These are phyloP conservation scores for Boeremia lycopersici DNA, from an alignment of 2,329 filamentous ascomycete species.

Conservation along the genomic window DNA sequence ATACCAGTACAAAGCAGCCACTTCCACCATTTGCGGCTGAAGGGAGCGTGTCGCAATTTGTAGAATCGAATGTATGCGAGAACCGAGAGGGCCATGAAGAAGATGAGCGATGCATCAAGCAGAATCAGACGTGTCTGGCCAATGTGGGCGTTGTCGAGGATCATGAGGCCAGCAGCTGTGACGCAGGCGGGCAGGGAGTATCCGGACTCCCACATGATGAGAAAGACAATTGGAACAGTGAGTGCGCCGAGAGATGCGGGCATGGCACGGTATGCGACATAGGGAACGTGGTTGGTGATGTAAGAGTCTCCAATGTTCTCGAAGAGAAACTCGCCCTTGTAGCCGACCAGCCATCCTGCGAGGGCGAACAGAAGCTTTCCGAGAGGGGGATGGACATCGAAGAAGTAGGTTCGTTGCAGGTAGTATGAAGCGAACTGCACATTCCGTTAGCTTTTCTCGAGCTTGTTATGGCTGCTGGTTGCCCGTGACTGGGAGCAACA, in stretches of 20 bases:
- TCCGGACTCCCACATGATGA: constrained; percentile 99
- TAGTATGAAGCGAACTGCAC: constrained; percentile 69
- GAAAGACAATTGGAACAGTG: constrained; percentile 90
- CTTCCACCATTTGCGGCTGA: constrained; percentile 99
- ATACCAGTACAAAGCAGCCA: constrained; percentile 97
- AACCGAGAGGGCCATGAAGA: constrained; percentile 95
- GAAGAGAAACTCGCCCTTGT: constrained; percentile 96
- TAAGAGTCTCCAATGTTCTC: constrained; percentile 99
- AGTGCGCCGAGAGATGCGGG: constrained; percentile 89
- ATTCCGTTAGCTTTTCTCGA: constrained; percentile 25
- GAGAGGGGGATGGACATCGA: constrained; percentile 98
- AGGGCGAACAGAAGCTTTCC: constrained; percentile 97
- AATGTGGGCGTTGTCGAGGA: constrained; percentile 97
- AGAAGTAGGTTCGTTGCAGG: constrained; percentile 97
- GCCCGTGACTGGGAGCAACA: not conserved
- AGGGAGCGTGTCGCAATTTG: constrained; percentile 87
- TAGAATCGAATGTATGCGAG: constrained; percentile 97
- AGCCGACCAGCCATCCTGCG: constrained; percentile 96
- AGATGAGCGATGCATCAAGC: constrained; percentile 89
- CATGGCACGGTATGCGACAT: constrained; percentile 92
- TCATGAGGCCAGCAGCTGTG: constrained; percentile 80
- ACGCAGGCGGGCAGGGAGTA: constrained; percentile 94
- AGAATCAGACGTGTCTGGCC: constrained; percentile 95
- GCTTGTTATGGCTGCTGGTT: not conserved
- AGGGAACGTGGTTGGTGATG: constrained; percentile 94